A percentile compares a stretch with the other conserved stretches of the same genome.
Conservation (phyloP, 768 basidiomycete genomes). For the Cubamyces lactineus region DNA sequence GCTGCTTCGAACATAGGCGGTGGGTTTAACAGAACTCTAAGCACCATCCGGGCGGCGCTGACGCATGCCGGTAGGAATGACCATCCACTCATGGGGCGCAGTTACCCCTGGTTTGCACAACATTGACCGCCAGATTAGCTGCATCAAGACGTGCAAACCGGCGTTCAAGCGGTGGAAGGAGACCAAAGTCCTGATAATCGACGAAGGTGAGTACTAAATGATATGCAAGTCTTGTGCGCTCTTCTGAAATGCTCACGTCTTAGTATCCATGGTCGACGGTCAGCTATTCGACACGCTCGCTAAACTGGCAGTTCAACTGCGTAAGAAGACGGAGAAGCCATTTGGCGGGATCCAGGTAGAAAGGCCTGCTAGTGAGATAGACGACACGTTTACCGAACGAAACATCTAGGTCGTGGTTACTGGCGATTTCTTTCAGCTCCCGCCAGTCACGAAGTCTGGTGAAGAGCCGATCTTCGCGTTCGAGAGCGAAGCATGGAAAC, state of each 20-base stretch:
- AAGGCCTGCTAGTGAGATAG: conserved; percentile 18
- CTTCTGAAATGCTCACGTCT: not conserved
- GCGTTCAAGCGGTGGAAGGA: conserved; percentile 59
- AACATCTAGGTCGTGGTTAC: conserved; percentile 51
- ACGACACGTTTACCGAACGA: not conserved
- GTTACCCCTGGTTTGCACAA: conserved; percentile 54
- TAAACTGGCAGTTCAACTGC: conserved; percentile 51
- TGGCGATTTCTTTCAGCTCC: conserved; percentile 71
- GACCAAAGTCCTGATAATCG: conserved; percentile 62
- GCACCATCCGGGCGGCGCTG: conserved; percentile 23
- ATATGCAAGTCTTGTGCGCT: no score
- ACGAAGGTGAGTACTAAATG: conserved; percentile 51
- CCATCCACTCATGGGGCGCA: conserved; percentile 64
- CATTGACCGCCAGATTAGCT: conserved; percentile 50
- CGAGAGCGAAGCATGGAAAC: conserved; percentile 60
- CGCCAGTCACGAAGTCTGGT: conserved; percentile 54
- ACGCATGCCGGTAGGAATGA: conserved; percentile 45
- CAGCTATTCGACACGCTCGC: conserved; percentile 61
- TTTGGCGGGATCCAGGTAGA: conserved; percentile 70
- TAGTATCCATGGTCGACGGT: conserved; percentile 76
- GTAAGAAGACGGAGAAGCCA: conserved; percentile 52
- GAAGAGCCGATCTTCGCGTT: conserved; percentile 61
- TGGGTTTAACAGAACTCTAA: conserved; percentile 8
- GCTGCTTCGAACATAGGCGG: conserved; percentile 76
- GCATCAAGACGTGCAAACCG: conserved; percentile 56